Conservation (phyloP, 164 flowering plant species). For the Saururus chinensis region DNA sequence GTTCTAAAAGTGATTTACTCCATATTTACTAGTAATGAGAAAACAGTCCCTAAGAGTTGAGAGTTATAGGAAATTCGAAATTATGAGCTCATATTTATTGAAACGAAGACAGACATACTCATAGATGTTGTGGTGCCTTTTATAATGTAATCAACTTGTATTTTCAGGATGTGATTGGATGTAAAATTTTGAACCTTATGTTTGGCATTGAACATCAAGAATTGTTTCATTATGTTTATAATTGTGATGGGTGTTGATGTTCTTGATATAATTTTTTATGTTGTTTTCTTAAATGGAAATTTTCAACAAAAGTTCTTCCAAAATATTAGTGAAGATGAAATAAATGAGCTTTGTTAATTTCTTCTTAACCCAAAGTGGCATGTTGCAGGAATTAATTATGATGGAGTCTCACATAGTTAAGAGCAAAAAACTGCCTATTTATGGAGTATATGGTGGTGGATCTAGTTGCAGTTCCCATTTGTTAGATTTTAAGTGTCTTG, state of each 20-base stretch:
- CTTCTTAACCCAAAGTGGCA: constrained; percentile 88
- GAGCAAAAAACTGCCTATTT: constrained; percentile 68
- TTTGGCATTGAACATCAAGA: constrained; percentile 64
- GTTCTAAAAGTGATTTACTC: no score
- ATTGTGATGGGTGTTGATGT: constrained; percentile 56
- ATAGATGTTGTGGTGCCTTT: no score
- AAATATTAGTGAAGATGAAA: constrained; percentile 40
- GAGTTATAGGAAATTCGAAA: no score
- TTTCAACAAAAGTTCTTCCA: constrained; percentile 16
- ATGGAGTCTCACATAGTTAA: constrained; percentile 33
- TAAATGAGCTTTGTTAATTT: constrained; percentile 64
- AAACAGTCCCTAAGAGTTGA: no score
- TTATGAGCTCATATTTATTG: no score
- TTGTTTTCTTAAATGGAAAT: constrained; percentile 26
- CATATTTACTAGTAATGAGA: no score
- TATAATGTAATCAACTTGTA: no score
- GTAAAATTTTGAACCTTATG: constrained; percentile 49
- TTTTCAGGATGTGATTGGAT: no score
- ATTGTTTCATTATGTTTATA: constrained; percentile 43
- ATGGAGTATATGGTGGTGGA: constrained; percentile 42
- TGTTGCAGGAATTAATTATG: constrained; percentile 37
- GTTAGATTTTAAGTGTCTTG: constrained; percentile 52
- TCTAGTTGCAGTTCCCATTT: constrained; percentile 26
- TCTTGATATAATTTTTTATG: constrained; percentile 63
- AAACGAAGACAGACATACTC: no score